Evolutionary conservation across 2,329 filamentous ascomycete species (phyloP), one percentile per base, ranked within the genome.

Genomic region (Dichotomopilus funicola): DNA sequence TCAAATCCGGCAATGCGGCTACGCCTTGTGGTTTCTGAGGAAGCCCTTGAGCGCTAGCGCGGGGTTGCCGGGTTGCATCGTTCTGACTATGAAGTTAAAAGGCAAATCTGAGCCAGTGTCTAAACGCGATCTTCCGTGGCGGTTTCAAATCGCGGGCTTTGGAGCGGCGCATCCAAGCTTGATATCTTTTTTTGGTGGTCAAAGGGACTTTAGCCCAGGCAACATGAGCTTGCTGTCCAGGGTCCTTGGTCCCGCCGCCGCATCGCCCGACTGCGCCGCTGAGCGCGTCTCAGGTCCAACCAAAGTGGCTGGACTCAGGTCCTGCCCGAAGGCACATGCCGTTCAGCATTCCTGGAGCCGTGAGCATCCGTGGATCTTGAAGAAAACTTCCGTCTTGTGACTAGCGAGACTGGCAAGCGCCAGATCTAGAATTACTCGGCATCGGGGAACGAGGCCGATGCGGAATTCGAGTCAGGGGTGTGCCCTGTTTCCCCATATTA

Each of bases 21-120:
- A 27, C 55, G 59, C 62, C 65, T 56, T 73, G 78, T 71, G 79
- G 82, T 80, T 72, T 63, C 55, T 70, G 66, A 64, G 65, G 69
- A 72, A 79, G 78, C 78, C 78, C 78, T 72, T 56, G 65, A 65
- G 63, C 58, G 57, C 56, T 33, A 59, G 59, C 54, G 19, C 19
- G 19, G 19, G 19, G 19, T 27, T 53, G 57, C 59, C 59, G 35
- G 59, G 59, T 60, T 63, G 60, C 62, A 61, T 59, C 59, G 63
- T 63, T 59, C 54, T 55, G 60, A 68, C 63, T 58, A 56, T 70
- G 68, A 71, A 60, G 67, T 65, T 63, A 65, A 70, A 71, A 71
- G 69, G 68, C 69, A 70, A 68, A 66, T 70, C 68, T 71, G 69
- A 71, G 69, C 68, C 64, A 62, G 43, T 55, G 53, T 51, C 50